Conservation (phyloP, 2,329 filamentous ascomycete species). For the Colletotrichum spaethianum region DNA sequence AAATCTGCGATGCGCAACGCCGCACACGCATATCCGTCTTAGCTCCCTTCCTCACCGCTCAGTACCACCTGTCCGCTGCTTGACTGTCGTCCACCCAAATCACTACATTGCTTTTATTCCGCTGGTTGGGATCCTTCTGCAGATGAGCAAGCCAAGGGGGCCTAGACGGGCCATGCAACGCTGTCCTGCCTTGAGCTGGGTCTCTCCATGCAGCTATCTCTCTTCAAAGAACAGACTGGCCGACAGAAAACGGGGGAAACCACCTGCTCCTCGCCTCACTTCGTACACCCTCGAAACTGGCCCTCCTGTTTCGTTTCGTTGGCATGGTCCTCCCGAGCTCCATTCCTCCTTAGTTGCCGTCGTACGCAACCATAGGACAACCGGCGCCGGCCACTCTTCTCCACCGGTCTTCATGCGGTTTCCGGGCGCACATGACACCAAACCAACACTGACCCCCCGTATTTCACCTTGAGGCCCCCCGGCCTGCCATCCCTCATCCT, state of each 20-base stretch:
- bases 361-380: slow-evolving; percentile 25
- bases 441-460: slow-evolving; percentile 32
- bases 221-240: slow-evolving; percentile 20
- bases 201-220: slow-evolving; percentile 33
- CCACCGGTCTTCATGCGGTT: slow-evolving; percentile 37
- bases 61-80: slow-evolving; percentile 19
- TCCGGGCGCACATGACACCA: slow-evolving; percentile 41
- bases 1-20: slow-evolving; percentile 42
- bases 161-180: slow-evolving; percentile 34
- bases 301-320: slow-evolving; percentile 37
- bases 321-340: slow-evolving; percentile 33
- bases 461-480: slow-evolving; percentile 37
- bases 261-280: slow-evolving; percentile 32
- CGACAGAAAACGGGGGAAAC: background rate
- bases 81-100: slow-evolving; percentile 26
- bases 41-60: slow-evolving; percentile 40
- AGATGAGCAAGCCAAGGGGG: slow-evolving; percentile 28
- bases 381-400: slow-evolving; percentile 33
- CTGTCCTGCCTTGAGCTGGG: slow-evolving; percentile 35
- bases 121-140: slow-evolving; percentile 36
- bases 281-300: slow-evolving; percentile 28
- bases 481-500: slow-evolving; percentile 6
- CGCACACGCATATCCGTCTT: slow-evolving; percentile 41
- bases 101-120: slow-evolving; percentile 15
- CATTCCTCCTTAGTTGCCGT: slow-evolving; percentile 38